Percentiles rank a stretch among this genome's conserved stretches.
phyloP scores from a whole-genome alignment of 2,329 filamentous ascomycete genomes.

The Phoma sp. region DNA sequence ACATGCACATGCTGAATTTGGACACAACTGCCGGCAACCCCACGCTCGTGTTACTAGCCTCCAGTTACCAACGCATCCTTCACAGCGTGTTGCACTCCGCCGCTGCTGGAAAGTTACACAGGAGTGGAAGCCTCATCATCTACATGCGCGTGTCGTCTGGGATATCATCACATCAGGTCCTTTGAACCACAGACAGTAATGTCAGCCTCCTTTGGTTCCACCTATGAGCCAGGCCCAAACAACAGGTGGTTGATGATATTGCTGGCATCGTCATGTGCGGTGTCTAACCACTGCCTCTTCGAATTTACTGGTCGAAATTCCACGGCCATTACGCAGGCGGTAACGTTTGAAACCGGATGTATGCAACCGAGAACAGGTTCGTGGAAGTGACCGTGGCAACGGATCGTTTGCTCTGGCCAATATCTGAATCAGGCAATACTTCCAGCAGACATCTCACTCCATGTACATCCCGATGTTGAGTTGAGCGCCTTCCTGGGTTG shows the following conservation, averaged over 20 bases:
- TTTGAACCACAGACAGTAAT: not conserved
- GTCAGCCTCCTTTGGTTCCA: not conserved
- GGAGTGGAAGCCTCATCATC: not conserved
- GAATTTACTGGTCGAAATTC: not conserved
- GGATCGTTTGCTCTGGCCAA: not conserved
- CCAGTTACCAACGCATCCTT: not conserved
- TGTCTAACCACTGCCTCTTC: not conserved
- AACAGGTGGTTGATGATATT: not conserved
- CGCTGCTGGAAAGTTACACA: not conserved
- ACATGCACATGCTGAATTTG: not conserved
- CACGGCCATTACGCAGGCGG: not conserved
- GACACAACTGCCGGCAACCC: not conserved
- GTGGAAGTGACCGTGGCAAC: not conserved
- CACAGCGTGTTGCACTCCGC: not conserved
- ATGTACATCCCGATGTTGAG: no score
- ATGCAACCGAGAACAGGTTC: not conserved
- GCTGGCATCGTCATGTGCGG: not conserved
- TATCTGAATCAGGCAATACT: not conserved
- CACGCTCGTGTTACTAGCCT: not conserved
- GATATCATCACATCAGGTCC: not conserved
- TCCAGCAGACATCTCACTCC: not conserved
- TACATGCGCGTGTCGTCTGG: not conserved
- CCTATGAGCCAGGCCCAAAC: not conserved
- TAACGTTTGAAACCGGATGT: not conserved
- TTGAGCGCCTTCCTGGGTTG: not conserved